Percentiles rank a stretch among this genome's conserved stretches.
These are phyloP conservation scores for Gentiana dahurica DNA, from an alignment of 257 asterid species.

Conservation along the genomic window DNA sequence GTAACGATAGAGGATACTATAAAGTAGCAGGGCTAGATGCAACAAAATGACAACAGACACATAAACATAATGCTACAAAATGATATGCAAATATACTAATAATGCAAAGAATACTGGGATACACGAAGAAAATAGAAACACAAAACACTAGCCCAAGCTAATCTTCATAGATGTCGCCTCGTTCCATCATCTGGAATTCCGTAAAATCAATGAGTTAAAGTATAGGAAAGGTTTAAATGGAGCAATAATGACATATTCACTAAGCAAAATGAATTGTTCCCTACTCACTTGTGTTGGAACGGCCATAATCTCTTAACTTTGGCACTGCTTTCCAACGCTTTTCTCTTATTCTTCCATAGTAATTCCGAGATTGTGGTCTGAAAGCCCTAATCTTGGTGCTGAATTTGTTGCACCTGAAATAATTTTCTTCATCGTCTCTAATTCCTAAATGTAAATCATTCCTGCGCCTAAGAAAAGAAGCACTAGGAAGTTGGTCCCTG, in stretches of 20 bases:
- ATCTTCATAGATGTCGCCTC: too few species aligned
- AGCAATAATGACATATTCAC: background rate
- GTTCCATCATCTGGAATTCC: constrained; percentile 46
- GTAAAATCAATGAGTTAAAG: constrained; percentile 1
- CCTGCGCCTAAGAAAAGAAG: constrained; percentile 54
- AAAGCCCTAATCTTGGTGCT: constrained; percentile 61
- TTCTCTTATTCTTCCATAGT: constrained; percentile 58
- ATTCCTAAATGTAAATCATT: constrained; percentile 72
- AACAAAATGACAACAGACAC: too few species aligned
- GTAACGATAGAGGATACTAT: too few species aligned
- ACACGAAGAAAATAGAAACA: too few species aligned
- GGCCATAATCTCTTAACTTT: constrained; percentile 46
- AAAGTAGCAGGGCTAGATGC: too few species aligned
- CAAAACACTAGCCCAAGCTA: too few species aligned
- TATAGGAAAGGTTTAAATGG: constrained; percentile 1
- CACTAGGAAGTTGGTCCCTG: constrained; percentile 49
- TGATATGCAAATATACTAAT: too few species aligned
- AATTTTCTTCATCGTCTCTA: constrained; percentile 98
- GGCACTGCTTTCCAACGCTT: constrained; percentile 73
- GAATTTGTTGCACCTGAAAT: constrained; percentile 51
- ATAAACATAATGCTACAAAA: too few species aligned
- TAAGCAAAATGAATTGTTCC: background rate
- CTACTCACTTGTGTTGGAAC: constrained; percentile 48
- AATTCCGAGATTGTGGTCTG: constrained; percentile 44
- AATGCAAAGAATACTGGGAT: too few species aligned